phyloP scores from a whole-genome alignment of 768 basidiomycete species.

The Terana coerulea region DNA sequence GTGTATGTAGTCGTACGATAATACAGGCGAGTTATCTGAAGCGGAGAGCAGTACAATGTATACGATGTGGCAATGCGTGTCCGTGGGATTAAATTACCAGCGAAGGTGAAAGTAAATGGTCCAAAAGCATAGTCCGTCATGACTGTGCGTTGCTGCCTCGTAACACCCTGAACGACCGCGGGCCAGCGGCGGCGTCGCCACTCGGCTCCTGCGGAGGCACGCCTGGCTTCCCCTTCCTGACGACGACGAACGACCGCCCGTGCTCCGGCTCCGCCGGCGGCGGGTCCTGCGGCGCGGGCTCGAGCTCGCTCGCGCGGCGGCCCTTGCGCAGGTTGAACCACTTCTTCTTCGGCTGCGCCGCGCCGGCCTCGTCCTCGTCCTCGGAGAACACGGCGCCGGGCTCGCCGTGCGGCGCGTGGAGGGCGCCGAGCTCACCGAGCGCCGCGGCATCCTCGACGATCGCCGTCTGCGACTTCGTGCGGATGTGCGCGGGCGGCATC shows the following conservation, averaged over 20 bases:
- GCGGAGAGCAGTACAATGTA: not conserved
- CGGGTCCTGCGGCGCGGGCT: constrained; percentile 25
- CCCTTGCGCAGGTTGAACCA: constrained; percentile 65
- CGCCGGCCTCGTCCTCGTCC: constrained; percentile 21
- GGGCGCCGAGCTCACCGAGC: constrained; percentile 1
- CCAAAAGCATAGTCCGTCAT: not conserved
- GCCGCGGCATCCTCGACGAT: constrained; percentile 54
- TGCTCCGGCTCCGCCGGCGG: constrained; percentile 15
- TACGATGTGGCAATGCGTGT: constrained; percentile 6
- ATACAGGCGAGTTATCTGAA: not conserved
- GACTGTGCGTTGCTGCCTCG: constrained; percentile 23
- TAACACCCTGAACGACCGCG: constrained; percentile 25
- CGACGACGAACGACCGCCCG: constrained; percentile 32
- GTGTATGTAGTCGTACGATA: not conserved
- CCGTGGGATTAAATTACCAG: constrained; percentile 14
- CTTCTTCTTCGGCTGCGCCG: constrained; percentile 54
- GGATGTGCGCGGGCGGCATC: constrained; percentile 60
- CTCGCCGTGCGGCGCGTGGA: not conserved
- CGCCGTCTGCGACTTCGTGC: constrained; percentile 81
- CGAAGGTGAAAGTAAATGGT: not conserved
- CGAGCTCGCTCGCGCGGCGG: constrained; percentile 58
- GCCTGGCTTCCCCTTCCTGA: constrained; percentile 25
- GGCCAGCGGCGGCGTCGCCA: constrained; percentile 12
- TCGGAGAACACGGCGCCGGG: constrained; percentile 31
- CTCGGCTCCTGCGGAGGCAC: constrained; percentile 5